These are phyloP conservation scores for Seiridium cupressi DNA, from an alignment of 2,329 filamentous ascomycete species.

Conservation along the genomic window DNA sequence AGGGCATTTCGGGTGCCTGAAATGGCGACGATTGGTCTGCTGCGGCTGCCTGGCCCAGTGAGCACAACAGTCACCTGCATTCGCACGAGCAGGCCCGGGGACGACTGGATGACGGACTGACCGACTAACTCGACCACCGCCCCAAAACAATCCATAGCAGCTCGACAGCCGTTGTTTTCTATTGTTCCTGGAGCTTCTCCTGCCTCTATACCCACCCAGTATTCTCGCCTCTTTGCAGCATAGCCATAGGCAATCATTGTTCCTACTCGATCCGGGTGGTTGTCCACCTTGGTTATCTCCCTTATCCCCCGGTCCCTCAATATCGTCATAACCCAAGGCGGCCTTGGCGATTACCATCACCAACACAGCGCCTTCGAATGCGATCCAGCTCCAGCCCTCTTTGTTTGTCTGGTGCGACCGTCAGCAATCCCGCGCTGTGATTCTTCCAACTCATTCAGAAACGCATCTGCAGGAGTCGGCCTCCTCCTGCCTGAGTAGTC, in stretches of 20 bases:
- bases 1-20: neutral
- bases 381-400: neutral
- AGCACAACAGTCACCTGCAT: neutral
- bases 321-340: slow-evolving; percentile 4
- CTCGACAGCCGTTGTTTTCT: neutral
- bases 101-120: slow-evolving; percentile 8
- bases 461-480: slow-evolving; percentile 23
- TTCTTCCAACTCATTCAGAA: neutral
- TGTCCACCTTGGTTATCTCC: neutral
- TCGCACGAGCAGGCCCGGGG: neutral
- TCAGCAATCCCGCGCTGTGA: neutral
- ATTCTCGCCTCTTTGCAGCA: too few species aligned
- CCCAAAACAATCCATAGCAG: neutral
- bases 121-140: slow-evolving; percentile 4
- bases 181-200: neutral
- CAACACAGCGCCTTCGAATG: neutral
- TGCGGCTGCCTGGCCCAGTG: neutral
- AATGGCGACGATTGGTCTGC: neutral
- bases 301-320: neutral
- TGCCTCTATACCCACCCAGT: too few species aligned
- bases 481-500: slow-evolving; percentile 20
- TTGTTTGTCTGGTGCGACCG: neutral
- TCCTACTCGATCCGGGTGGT: neutral
- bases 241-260: neutral
- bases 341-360: neutral